Evolutionary conservation across 2,329 filamentous ascomycete species (phyloP).

Genomic region (Fusarium mangiferae): DNA sequence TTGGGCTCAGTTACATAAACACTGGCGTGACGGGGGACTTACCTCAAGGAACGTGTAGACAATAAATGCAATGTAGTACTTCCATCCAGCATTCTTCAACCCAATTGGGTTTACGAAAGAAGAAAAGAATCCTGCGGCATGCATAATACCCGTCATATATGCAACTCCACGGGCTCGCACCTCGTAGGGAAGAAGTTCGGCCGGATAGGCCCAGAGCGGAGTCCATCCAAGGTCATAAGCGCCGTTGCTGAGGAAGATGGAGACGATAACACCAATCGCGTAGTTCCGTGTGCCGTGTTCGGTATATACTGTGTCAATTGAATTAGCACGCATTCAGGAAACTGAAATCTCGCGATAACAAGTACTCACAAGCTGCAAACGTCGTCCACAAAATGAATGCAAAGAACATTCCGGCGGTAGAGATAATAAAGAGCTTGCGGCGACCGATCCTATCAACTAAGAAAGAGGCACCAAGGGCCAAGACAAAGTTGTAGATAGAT

Average conservation of each 20-base stretch:
- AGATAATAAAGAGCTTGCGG: slow-evolving; percentile 11
- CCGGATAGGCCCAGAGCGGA: slow-evolving; percentile 23
- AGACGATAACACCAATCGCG: neutral
- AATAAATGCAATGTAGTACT: neutral
- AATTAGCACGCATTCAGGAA: neutral
- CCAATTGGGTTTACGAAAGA: neutral
- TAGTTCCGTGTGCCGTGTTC: neutral
- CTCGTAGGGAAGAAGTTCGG: slow-evolving; percentile 41
- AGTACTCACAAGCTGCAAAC: slow-evolving; percentile 7
- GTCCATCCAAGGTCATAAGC: neutral
- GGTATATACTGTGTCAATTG: neutral
- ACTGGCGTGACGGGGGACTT: fast-evolving
- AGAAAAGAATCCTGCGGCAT: neutral
- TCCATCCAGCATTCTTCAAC: neutral
- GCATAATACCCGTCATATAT: neutral
- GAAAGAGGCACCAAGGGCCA: slow-evolving; percentile 48
- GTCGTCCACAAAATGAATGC: slow-evolving; percentile 41
- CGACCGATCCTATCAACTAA: slow-evolving; percentile 34
- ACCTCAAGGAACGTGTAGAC: neutral
- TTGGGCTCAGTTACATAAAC: fast-evolving
- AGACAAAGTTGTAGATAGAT: slow-evolving; percentile 47
- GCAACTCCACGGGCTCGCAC: slow-evolving; percentile 25
- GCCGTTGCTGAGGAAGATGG: neutral
- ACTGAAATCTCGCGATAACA: neutral
- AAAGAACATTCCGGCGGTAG: slow-evolving; percentile 18